Conservation (phyloP, 495 filamentous ascomycete species). For the Hapsidospora chrysogenum region DNA sequence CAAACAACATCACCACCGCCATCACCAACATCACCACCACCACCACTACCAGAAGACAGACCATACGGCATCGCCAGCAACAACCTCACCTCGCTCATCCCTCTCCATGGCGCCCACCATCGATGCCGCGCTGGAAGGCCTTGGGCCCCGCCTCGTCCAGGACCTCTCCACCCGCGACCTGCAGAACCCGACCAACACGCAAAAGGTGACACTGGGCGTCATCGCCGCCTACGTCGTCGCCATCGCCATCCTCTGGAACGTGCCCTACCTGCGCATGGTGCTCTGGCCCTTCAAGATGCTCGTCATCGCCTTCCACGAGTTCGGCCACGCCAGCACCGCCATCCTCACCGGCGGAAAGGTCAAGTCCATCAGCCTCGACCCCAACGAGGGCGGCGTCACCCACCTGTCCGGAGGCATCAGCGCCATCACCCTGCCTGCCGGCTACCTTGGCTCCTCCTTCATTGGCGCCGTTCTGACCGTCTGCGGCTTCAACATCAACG, state of each 20-base stretch:
- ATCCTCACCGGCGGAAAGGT: slow-evolving; percentile 56
- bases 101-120: background rate
- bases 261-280: slow-evolving; percentile 54
- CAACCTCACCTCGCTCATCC: no score
- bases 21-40: no score
- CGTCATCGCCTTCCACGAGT: slow-evolving; percentile 74
- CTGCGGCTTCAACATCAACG: slow-evolving; percentile 65
- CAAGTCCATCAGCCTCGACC: slow-evolving; percentile 45
- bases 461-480: slow-evolving; percentile 67
- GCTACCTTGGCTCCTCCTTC: slow-evolving; percentile 58
- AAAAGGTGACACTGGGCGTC: slow-evolving; percentile 55
- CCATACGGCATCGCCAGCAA: no score
- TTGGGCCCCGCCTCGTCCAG: no score
- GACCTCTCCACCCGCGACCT: slow-evolving; percentile 1
- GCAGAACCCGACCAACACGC: slow-evolving; percentile 27
- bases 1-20: no score
- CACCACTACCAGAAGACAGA: no score
- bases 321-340: slow-evolving; percentile 59
- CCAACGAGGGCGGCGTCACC: slow-evolving; percentile 56
- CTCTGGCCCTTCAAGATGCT: slow-evolving; percentile 89
- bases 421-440: slow-evolving; percentile 58
- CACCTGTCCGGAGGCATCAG: slow-evolving; percentile 63
- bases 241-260: slow-evolving; percentile 63
- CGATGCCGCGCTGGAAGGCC: background rate
- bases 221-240: slow-evolving; percentile 50